Evolutionary conservation across 2,329 filamentous ascomycete genomes (phyloP).

Genomic region (Scytalidium sp.): DNA sequence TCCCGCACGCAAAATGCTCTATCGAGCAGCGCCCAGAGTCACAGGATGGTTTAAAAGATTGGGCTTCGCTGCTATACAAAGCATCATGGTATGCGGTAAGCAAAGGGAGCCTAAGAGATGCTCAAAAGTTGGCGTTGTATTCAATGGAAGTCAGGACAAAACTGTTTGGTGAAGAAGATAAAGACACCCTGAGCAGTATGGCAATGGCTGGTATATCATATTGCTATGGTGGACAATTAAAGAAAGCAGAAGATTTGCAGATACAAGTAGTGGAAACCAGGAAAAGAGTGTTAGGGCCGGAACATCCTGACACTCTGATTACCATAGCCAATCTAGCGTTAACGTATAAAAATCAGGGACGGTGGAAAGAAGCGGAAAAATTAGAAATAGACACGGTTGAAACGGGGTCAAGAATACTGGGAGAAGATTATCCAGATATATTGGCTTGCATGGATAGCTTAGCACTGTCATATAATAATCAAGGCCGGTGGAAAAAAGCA

Average conservation of each 20-base stretch:
- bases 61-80: constrained; percentile 16
- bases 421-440: no score
- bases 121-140: constrained; percentile 4
- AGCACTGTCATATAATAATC: neutral
- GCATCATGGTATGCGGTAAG: constrained; percentile 16
- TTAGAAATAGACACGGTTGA: neutral
- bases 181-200: constrained; percentile 15
- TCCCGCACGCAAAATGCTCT: constrained; percentile 16
- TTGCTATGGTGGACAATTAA: neutral
- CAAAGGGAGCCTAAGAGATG: constrained; percentile 12
- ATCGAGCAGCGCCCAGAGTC: constrained; percentile 11
- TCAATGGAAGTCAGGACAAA: constrained; percentile 13
- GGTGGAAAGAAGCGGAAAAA: neutral
- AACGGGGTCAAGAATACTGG: no score
- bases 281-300: constrained; percentile 15
- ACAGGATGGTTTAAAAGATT: constrained; percentile 11
- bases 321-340: constrained; percentile 9
- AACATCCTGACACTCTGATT: constrained; percentile 18
- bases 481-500: constrained; percentile 2
- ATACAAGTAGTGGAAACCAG: constrained; percentile 9
- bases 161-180: constrained; percentile 11
- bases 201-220: constrained; percentile 10
- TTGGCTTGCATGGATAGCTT: neutral
- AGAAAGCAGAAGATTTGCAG: constrained; percentile 6
- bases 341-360: constrained; percentile 1